Base-by-base conservation (phyloP, 108 stramenopile species). In the Mediolabrus comicus region DNA sequence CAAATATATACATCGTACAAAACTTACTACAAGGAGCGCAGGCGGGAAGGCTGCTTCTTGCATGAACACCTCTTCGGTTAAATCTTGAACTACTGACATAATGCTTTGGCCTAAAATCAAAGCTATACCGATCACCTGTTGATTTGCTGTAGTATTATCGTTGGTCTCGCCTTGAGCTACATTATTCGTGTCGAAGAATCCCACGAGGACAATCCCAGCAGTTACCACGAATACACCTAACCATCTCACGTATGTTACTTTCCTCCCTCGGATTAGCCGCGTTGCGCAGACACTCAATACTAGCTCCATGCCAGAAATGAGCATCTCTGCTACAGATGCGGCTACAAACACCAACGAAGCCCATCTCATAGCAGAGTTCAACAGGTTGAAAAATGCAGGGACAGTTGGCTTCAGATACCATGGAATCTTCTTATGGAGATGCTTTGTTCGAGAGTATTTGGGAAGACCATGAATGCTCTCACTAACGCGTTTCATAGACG, bases 11-110 rank as follows among this genome's bases (percentile, higher is more conserved):
- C n/a, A n/a, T n/a, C n/a, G n/a, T n/a, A n/a, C n/a, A n/a, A n/a
- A n/a, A n/a, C n/a, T n/a, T n/a, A n/a, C n/a, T 16, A 84, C 30
- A 17, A 84, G 49, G 8, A 74, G 69, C 6, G 67, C 65, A 4
- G 83, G 70, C 10, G 83, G 79, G 31, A 84, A 72, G 46, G 74
- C 72, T 8, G 72, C 43, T 26, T 73, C 80, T 28, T 84, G 83
- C 80, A 84, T 68, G 34, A 84, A 84, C 16, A 84, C n/a, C 65
- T 81, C 83, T 36, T 81, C 80, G 12, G 69, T 46, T 2, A 84
- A 19, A 34, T 81, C 83, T 54, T 84, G 72, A 9, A 74, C 19
- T 8, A 84, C 83, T 17, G 67, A 57, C 61, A 79, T 68, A 17
- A 77, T 43, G 30, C 65, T 43, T 30, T 84, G 75, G 0, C 77